Base-by-base conservation (phyloP, 371 early-diverging fungal species). In the Sporodiniella umbellata region DNA sequence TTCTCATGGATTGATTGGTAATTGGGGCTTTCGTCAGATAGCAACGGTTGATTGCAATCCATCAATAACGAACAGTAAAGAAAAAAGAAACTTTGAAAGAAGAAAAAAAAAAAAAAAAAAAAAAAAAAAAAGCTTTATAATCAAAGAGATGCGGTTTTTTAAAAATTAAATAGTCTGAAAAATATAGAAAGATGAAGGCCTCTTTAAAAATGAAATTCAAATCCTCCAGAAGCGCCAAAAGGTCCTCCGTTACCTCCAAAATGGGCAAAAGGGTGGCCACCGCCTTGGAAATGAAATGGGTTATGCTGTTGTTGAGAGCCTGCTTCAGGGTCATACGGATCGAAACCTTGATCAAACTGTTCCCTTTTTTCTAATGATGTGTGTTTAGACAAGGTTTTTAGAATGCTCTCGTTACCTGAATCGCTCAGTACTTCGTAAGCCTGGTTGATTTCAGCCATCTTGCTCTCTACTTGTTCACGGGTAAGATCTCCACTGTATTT, bases 361-460 rank as follows among this genome's bases (percentile, higher is more conserved):
- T 72, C 75, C 23, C 21, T 21, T 39, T 21, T 39, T 19, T 39
- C 22, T 39, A 19, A 21, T 39, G 17, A 8, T 39, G 17, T 39
- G 18, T 40, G 18, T 0, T 40, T 40, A 18, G 17, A 3, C 18
- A 11, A 2, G 22, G 7, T 35, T 17, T 60, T 8, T 38, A n/a
- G n/a, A n/a, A n/a, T n/a, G n/a, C n/a, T 10, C 10, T n/a, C 15
- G 42, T 37, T 68, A 83, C 83, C 85, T 25, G 89, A 85, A 63
- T 96, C 84, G 47, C 77, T 84, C 45, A 97, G 65, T 1, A 94
- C 89, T 72, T 93, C 93, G 64, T 95, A 93, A 1, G 99, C 96
- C 57, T 87, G 85, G 57, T 96, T 97, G 56, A 97, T 84, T 12
- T 90, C 90, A 11, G 88, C 84, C 96, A 96, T 96, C 78, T 92